Percentiles rank a stretch among this genome's conserved stretches.
Evolutionary conservation across 2,329 filamentous ascomycete genomes (phyloP).

Genomic region (Pleomassaria siparia): DNA sequence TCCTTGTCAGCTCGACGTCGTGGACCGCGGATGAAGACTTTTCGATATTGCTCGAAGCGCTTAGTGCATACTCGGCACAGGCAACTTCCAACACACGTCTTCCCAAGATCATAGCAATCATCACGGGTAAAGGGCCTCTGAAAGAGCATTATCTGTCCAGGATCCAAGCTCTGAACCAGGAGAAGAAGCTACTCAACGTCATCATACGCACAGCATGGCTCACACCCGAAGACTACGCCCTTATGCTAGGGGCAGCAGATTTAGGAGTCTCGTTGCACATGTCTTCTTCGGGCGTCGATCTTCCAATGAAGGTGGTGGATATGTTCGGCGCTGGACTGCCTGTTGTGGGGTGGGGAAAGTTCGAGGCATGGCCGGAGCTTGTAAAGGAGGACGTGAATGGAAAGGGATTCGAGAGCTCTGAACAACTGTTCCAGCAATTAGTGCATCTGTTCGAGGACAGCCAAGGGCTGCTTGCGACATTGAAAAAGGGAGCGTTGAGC

Average conservation of each 20-base stretch:
- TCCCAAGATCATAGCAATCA: constrained; percentile 78
- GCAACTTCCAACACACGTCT: constrained; percentile 51
- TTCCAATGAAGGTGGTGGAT: constrained; percentile 99
- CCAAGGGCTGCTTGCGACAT: constrained; percentile 57
- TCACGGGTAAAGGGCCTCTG: constrained; percentile 91
- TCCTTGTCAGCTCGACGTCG: constrained; percentile 91
- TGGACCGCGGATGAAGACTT: constrained; percentile 99
- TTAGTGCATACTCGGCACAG: constrained; percentile 69
- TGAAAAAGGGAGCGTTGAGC: constrained; percentile 69
- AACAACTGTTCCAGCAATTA: constrained; percentile 66
- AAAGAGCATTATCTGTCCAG: constrained; percentile 71
- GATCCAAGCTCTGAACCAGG: constrained; percentile 62
- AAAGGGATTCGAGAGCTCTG: constrained; percentile 73
- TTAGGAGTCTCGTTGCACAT: constrained; percentile 90
- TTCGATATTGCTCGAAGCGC: constrained; percentile 77
- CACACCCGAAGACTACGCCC: constrained; percentile 79
- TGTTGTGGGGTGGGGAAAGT: constrained; percentile 81
- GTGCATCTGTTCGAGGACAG: constrained; percentile 61
- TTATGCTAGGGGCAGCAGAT: constrained; percentile 79
- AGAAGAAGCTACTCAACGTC: constrained; percentile 68
- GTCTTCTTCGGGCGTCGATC: constrained; percentile 89
- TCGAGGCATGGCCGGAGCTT: constrained; percentile 88
- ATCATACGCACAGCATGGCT: constrained; percentile 83
- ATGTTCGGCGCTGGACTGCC: constrained; percentile 97
- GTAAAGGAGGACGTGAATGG: constrained; percentile 86